These are phyloP conservation scores for Citropsis articulata DNA, from an alignment of 345 rosid species.

Conservation along the genomic window DNA sequence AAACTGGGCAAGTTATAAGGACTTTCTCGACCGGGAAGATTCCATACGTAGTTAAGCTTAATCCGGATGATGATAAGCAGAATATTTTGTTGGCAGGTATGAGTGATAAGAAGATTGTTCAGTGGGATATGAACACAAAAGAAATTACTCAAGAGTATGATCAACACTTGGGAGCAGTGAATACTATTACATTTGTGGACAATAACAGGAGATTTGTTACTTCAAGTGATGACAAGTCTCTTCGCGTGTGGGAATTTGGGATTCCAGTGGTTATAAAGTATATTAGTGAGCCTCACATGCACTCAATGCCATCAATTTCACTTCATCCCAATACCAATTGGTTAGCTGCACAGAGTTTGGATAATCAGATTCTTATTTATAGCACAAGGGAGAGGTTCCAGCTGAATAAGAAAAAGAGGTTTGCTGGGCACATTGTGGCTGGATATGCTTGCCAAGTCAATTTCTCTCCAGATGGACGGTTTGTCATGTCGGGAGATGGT, in stretches of 20 bases:
- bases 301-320: slow-evolving; percentile 93
- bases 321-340: slow-evolving; percentile 90
- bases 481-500: slow-evolving; percentile 99
- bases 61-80: slow-evolving; percentile 96
- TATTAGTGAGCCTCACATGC: slow-evolving; percentile 99
- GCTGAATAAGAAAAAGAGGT: slow-evolving; percentile 94
- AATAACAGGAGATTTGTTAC: slow-evolving; percentile 94
- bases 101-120: slow-evolving; percentile 99
- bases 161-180: slow-evolving; percentile 90
- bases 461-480: slow-evolving; percentile 97
- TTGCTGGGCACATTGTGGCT: slow-evolving; percentile 89
- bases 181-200: slow-evolving; percentile 95
- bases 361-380: slow-evolving; percentile 91
- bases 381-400: slow-evolving; percentile 93
- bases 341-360: slow-evolving; percentile 98
- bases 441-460: slow-evolving; percentile 99
- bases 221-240: slow-evolving; percentile 97
- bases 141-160: slow-evolving; percentile 90
- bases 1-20: slow-evolving; percentile 93
- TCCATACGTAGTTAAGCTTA: slow-evolving; percentile 90
- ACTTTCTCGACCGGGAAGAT: slow-evolving; percentile 86
- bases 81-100: slow-evolving; percentile 91
- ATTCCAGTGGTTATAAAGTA: slow-evolving; percentile 98
- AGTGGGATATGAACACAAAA: slow-evolving; percentile 96
- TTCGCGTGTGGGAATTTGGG: slow-evolving; percentile 98